Percentiles rank a stretch among this genome's conserved stretches.
Conservation (phyloP, 2,329 filamentous ascomycete genomes). For the Pseudogymnoascus sp. region DNA sequence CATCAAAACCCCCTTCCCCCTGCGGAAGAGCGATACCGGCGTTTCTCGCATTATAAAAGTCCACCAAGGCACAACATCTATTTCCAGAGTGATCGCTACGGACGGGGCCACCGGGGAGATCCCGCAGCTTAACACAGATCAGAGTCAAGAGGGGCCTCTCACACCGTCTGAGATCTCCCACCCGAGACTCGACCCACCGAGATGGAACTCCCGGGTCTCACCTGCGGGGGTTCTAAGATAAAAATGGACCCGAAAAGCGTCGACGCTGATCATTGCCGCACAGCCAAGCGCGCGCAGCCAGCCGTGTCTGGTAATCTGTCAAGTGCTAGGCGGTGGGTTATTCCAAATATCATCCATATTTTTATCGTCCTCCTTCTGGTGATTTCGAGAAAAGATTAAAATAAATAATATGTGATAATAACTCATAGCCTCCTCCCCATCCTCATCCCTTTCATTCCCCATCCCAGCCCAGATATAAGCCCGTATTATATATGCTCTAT, state of each 20-base stretch:
- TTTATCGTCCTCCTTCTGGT: not conserved
- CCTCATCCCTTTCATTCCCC: no score
- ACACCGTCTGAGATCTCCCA: not conserved
- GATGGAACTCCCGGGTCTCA: not conserved
- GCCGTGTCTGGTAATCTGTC: not conserved
- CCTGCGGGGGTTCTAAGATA: not conserved
- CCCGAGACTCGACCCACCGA: not conserved
- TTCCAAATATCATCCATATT: not conserved
- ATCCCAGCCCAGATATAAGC: not conserved
- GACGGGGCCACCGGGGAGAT: conserved; percentile 1
- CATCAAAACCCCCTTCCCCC: not conserved
- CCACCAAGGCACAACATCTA: not conserved
- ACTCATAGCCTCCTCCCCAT: not conserved
- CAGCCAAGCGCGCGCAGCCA: not conserved
- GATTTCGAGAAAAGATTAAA: not conserved
- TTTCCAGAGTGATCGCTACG: conserved; percentile 12
- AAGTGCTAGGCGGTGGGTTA: not conserved
- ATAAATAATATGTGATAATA: not conserved
- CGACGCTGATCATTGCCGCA: not conserved
- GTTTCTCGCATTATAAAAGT: not conserved
- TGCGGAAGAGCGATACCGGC: not conserved
- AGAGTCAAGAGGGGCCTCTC: not conserved
- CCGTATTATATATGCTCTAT: not conserved
- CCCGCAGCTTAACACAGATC: not conserved
- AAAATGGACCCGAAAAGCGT: not conserved